Evolutionary conservation across 306 rosid species (phyloP).

Genomic region (Cicer chorassanicum): DNA sequence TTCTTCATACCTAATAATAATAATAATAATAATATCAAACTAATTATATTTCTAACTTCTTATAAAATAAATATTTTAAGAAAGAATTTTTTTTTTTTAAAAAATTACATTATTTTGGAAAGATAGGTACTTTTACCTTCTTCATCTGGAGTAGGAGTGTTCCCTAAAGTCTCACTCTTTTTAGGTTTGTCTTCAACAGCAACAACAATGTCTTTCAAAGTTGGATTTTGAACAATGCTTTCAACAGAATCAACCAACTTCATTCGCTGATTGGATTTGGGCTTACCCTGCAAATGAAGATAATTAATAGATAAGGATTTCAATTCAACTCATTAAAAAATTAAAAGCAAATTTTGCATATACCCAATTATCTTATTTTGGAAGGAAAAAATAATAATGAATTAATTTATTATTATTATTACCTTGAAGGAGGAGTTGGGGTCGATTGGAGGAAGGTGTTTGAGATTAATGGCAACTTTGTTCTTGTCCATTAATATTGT

Average conservation of each 20-base stretch:
- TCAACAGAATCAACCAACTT: slow-evolving; percentile 17
- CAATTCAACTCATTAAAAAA: neutral
- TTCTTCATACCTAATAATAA: slow-evolving; percentile 49
- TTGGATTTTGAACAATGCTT: neutral
- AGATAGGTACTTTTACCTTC: slow-evolving; percentile 45
- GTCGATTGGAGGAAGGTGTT: no score
- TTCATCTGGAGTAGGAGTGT: slow-evolving; percentile 20
- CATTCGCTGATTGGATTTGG: slow-evolving; percentile 11
- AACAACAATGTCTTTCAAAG: neutral
- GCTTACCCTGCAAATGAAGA: slow-evolving; percentile 40
- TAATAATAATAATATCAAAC: slow-evolving; percentile 25
- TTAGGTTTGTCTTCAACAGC: slow-evolving; percentile 12
- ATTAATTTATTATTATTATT: neutral
- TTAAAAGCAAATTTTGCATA: neutral
- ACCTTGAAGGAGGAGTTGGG: slow-evolving; percentile 32
- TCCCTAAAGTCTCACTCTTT: slow-evolving; percentile 19
- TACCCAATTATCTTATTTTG: no score
- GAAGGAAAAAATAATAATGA: no score
- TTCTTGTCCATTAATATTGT: no score
- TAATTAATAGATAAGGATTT: neutral
- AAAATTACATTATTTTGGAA: neutral
- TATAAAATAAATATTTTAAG: neutral
- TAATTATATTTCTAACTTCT: neutral
- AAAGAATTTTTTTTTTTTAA: no score
- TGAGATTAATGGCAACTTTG: no score